phyloP scores from a whole-genome alignment of 2,329 filamentous ascomycete species.

The Xylariaceae sp. region DNA sequence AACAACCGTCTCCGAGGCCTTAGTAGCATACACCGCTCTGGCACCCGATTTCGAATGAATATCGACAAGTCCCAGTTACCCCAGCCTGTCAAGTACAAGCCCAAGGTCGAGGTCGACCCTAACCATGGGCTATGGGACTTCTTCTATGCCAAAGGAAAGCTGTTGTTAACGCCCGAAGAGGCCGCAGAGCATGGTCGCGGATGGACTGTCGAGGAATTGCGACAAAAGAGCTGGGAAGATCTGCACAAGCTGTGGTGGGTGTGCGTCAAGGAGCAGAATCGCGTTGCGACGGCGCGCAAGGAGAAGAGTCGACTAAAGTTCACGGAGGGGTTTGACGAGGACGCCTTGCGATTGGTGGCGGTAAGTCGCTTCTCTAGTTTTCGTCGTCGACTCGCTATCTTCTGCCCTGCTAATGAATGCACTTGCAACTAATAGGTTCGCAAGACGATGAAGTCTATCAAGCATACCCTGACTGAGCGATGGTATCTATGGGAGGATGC shows the following conservation, averaged over 20 bases:
- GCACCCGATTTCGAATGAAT: slow-evolving; percentile 66
- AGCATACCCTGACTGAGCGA: slow-evolving; percentile 78
- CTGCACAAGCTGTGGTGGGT: slow-evolving; percentile 91
- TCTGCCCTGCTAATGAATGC: slow-evolving; percentile 2
- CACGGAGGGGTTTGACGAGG: slow-evolving; percentile 46
- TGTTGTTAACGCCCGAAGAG: slow-evolving; percentile 67
- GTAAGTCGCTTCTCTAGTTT: slow-evolving; percentile 41
- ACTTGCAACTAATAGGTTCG: slow-evolving; percentile 50
- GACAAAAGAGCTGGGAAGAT: slow-evolving; percentile 89
- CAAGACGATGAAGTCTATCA: slow-evolving; percentile 74
- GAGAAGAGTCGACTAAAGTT: slow-evolving; percentile 64
- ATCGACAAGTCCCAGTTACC: slow-evolving; percentile 69
- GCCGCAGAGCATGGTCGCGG: slow-evolving; percentile 67
- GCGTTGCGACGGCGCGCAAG: slow-evolving; percentile 68
- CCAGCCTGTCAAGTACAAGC: slow-evolving; percentile 60
- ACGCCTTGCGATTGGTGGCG: slow-evolving; percentile 51
- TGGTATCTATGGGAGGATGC: slow-evolving; percentile 86
- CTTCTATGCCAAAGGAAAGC: slow-evolving; percentile 65
- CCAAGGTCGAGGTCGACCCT: slow-evolving; percentile 54
- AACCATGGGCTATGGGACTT: slow-evolving; percentile 91
- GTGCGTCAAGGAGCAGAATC: slow-evolving; percentile 85
- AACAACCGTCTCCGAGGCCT: slow-evolving; percentile 75
- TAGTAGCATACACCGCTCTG: slow-evolving; percentile 72
- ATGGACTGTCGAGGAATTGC: slow-evolving; percentile 81
- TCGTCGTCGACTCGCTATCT: neutral